Base-by-base conservation (phyloP, 2,329 filamentous ascomycete genomes). In the Fusarium bulbicola region DNA sequence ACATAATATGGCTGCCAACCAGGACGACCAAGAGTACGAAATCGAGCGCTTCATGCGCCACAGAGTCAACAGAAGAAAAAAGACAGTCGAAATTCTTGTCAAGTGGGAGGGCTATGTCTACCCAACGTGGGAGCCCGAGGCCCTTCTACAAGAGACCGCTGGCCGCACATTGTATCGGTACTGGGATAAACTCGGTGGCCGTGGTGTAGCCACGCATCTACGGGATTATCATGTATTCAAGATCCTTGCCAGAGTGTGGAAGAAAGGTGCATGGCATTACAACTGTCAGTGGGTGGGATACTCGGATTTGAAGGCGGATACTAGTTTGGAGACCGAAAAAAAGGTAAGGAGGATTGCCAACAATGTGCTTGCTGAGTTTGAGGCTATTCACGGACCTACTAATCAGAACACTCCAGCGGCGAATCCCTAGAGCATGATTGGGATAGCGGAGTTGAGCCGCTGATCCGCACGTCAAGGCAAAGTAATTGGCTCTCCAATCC, bases 401-500 rank as follows among this genome's bases (percentile, higher is more conserved):
- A 8, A 34, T 1, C 30, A 11, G 8, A 24, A 14, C 8, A 18
- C 4, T 34, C 30, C 6, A 1, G 6, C n/a, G 0, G 30, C 6
- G 6, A 4, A 8, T 3, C 30, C 8, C 6, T 50, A 34, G 12
- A 14, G 1, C 1, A 7, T 1, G 21, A 1, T 18, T 2, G 0
- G 1, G 6, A 34, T 2, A 6, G 6, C 7, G 1, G 11, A 34
- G 15, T 32, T 32, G 3, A 5, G 28, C 3, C 7, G 3, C 0
- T 11, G 15, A n/a, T n/a, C n/a, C n/a, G n/a, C n/a, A n/a, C n/a
- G n/a, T 6, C 7, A 15, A 13, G 4, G 6, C 15, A 14, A 6
- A 6, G 8, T 1, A 0, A 24, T 34, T 34, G 15, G 3, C 32
- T 34, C 1, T 34, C 7, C 4, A 1, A 34, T 34, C 7, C 32